These are phyloP conservation scores for Rhinocladiella similis DNA, from an alignment of 2,329 filamentous ascomycete genomes.

Conservation along the genomic window DNA sequence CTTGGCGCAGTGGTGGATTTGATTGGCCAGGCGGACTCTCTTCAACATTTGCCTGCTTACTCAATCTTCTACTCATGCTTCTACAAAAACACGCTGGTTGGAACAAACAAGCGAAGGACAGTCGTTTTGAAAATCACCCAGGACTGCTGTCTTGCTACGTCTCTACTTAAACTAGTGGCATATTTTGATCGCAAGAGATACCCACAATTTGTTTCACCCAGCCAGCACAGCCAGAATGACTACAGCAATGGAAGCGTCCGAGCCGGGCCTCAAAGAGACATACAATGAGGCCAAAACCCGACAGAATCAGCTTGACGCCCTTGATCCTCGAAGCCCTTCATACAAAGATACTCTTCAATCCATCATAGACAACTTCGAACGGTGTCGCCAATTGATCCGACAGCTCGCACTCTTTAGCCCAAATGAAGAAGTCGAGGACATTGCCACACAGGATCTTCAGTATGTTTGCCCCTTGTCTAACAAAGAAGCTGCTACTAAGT, in stretches of 20 bases:
- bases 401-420: slow-evolving; percentile 80
- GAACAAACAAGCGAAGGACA: background rate
- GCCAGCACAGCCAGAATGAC: too few relatives aligned
- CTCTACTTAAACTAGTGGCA: too few relatives aligned
- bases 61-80: slow-evolving; percentile 2
- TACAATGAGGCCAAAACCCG: slow-evolving; percentile 23
- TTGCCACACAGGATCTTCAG: slow-evolving; percentile 80
- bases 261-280: slow-evolving; percentile 22
- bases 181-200: background rate
- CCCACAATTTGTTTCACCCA: background rate
- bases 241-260: slow-evolving; percentile 14
- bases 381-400: slow-evolving; percentile 68
- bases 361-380: slow-evolving; percentile 42
- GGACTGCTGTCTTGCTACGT: too few relatives aligned
- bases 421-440: slow-evolving; percentile 86
- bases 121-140: background rate
- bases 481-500: slow-evolving; percentile 4
- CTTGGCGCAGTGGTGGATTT: background rate
- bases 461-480: slow-evolving; percentile 42
- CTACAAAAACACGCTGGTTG: background rate
- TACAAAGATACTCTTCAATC: slow-evolving; percentile 24
- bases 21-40: slow-evolving; percentile 6
- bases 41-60: slow-evolving; percentile 8
- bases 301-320: slow-evolving; percentile 23
- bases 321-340: slow-evolving; percentile 22